These are phyloP conservation scores for Apiospora malaysiana DNA, from an alignment of 2,329 filamentous ascomycete genomes.

Conservation along the genomic window DNA sequence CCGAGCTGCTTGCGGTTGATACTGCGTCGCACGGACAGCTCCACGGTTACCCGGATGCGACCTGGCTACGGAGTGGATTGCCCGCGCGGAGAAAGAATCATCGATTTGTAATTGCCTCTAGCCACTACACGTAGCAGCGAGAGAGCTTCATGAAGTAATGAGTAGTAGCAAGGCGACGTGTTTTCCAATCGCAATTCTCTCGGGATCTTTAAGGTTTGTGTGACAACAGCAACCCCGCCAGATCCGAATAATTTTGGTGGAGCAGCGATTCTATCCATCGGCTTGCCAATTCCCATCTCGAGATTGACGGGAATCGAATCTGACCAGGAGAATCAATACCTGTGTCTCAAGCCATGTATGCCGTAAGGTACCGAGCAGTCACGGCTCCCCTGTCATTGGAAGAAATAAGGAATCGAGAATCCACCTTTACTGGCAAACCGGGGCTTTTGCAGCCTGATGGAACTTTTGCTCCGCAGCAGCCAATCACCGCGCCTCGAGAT, in stretches of 20 bases:
- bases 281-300: not conserved
- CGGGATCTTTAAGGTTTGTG: not conserved
- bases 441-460: not conserved
- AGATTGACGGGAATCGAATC: not conserved
- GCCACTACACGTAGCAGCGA: not conserved
- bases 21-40: not conserved
- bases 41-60: not conserved
- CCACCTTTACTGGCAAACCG: not conserved
- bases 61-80: not conserved
- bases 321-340: not conserved
- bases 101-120: not conserved
- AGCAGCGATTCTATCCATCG: not conserved
- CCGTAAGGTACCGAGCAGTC: too few species aligned
- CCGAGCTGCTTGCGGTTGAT: not conserved
- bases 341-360: too few species aligned
- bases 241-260: not conserved
- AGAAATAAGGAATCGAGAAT: not conserved
- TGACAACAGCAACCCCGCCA: not conserved
- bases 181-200: not conserved
- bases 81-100: not conserved
- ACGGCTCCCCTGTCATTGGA: not conserved
- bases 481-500: not conserved
- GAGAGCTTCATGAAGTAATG: not conserved
- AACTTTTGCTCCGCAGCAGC: slow-evolving; percentile 17
- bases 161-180: not conserved